Evolutionary conservation across 495 filamentous ascomycete genomes (phyloP), one percentile per base, ranked within the genome.

Genomic region (Hypoxylon trugodes): DNA sequence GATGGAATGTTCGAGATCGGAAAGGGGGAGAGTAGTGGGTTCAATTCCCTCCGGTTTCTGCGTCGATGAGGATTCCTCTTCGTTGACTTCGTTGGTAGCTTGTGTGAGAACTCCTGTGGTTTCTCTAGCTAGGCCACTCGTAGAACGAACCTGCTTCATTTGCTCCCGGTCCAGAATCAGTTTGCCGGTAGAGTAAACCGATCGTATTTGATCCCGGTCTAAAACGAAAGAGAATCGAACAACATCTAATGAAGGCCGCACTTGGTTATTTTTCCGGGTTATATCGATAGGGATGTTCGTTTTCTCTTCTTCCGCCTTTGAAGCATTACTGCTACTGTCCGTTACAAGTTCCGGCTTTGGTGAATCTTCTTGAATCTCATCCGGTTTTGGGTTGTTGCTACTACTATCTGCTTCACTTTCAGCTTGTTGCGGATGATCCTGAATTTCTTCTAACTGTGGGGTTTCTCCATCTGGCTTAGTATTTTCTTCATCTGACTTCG

Each of bases 1-100:
- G 70, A 85, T 69, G 32, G 76, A 76, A 8, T 73, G 70, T 18
- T 74, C 73, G 4, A 86, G 73, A 49, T 84, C 71, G 1, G 76
- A 75, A 13, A 75, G 36, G 1, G 82, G 81, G 38, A 83, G 47
- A 5, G 48, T 42, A 4, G 33, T 59, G 3, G 63, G 59, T 9
- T 40, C 26, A 6, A 74, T 53, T 16, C 62, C 60, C n/a, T 59
- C 65, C 37, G 63, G 61, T 32, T 51, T 52, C 32, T 25, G 42
- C 16, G 49, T 49, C 13, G 47, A 59, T 13, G 47, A 36, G n/a
- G 25, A 59, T 6, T 57, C 63, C 26, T 45, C 51, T 13, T 30
- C 10, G 28, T 30, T 30, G 5, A 10, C 28, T 21, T 54, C 50
- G 10, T 42, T 32, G 7, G 36, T n/a, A 9, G 6, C 28, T 16